Evolutionary conservation across 2,329 filamentous ascomycete genomes (phyloP).

Genomic region (Rutstroemia sp.): DNA sequence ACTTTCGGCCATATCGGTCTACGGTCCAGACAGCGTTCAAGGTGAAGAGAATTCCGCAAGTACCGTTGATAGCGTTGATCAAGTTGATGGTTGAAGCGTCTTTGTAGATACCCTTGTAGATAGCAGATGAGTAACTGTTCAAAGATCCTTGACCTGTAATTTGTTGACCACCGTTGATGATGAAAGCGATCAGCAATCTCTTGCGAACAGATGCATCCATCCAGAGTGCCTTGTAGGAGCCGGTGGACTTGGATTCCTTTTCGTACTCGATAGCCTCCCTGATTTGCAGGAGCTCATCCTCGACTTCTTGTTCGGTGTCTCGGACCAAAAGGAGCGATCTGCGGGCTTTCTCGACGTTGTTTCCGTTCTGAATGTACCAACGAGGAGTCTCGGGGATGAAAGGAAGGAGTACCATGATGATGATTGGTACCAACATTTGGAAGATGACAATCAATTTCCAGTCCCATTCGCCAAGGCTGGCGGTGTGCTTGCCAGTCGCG

Average conservation of each 20-base stretch:
- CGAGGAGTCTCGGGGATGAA: constrained; percentile 63
- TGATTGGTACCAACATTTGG: constrained; percentile 59
- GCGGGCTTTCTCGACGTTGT: constrained; percentile 41
- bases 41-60: constrained; percentile 65
- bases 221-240: constrained; percentile 60
- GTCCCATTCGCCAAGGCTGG: constrained; percentile 54
- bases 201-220: constrained; percentile 62
- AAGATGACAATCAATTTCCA: constrained; percentile 69
- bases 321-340: constrained; percentile 49
- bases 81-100: constrained; percentile 53
- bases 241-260: constrained; percentile 54
- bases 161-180: constrained; percentile 56
- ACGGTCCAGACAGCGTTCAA: constrained; percentile 68
- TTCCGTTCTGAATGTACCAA: constrained; percentile 55
- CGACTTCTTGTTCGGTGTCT: constrained; percentile 51
- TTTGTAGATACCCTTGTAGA: constrained; percentile 65
- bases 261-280: constrained; percentile 65
- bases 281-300: constrained; percentile 57
- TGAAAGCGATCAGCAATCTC: constrained; percentile 55
- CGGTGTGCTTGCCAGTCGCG: constrained; percentile 17
- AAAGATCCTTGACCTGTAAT: constrained; percentile 44
- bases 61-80: constrained; percentile 69
- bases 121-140: constrained; percentile 66
- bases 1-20: constrained; percentile 63
- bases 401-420: constrained; percentile 53